These are phyloP conservation scores for Tolypocladium inflatum DNA, from an alignment of 2,329 filamentous ascomycete genomes.

Conservation along the genomic window DNA sequence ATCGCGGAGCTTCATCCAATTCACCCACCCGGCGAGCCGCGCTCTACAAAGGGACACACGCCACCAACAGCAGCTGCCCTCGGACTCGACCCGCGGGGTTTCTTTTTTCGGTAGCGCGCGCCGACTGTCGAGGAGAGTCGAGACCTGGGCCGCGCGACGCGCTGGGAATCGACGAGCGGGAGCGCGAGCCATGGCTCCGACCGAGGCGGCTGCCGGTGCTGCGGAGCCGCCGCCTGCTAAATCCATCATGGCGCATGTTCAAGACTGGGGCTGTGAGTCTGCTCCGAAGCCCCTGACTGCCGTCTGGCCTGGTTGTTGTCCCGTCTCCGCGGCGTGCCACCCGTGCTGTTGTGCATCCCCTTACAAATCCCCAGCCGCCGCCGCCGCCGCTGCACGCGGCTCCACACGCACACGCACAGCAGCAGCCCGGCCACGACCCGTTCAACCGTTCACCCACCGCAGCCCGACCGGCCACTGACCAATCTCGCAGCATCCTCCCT, in stretches of 20 bases:
- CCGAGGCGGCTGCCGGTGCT: neutral
- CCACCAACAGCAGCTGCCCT: neutral
- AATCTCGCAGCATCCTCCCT: conserved; percentile 37
- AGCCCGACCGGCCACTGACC: neutral
- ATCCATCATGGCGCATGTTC: conserved; percentile 23
- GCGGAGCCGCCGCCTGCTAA: conserved; percentile 15
- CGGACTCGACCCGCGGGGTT: neutral
- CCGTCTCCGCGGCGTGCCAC: neutral
- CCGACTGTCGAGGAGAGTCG: neutral
- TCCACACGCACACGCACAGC: neutral
- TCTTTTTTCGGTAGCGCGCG: neutral
- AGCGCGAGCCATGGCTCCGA: neutral
- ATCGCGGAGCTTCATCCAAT: neutral
- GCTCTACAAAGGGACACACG: neutral
- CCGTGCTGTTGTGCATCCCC: neutral
- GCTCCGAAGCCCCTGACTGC: neutral
- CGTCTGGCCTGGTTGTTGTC: neutral
- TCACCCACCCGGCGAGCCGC: neutral
- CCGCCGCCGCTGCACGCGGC: neutral
- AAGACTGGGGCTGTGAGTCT: conserved; percentile 41
- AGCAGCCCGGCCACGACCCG: neutral
- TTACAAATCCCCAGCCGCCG: neutral
- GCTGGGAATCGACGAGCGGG: too few relatives aligned
- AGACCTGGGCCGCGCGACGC: neutral
- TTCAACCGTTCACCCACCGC: neutral